Conservation (phyloP, 2,329 filamentous ascomycete genomes). For the Colletotrichum spinosum region DNA sequence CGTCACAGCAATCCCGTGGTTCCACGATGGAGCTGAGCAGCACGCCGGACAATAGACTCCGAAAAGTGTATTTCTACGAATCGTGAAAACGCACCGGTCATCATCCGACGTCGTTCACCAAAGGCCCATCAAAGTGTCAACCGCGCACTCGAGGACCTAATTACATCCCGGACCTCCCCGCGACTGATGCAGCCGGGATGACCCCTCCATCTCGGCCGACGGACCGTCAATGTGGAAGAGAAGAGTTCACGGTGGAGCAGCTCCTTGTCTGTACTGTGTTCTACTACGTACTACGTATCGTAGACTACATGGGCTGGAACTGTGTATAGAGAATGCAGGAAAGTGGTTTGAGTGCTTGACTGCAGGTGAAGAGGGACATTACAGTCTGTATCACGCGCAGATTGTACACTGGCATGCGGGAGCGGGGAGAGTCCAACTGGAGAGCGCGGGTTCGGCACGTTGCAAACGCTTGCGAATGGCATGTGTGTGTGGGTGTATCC, state of each 20-base stretch:
- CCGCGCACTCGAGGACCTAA: neutral
- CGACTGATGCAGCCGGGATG: neutral
- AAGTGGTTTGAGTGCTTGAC: too few relatives aligned
- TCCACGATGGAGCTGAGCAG: too few relatives aligned
- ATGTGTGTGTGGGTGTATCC: neutral
- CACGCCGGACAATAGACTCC: too few relatives aligned
- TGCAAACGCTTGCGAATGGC: neutral
- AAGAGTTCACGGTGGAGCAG: neutral
- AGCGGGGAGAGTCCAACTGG: neutral
- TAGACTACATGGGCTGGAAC: too few relatives aligned
- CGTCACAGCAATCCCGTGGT: too few relatives aligned
- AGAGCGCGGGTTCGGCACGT: neutral
- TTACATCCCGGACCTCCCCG: neutral
- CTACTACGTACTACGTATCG: too few relatives aligned
- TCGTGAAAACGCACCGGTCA: neutral
- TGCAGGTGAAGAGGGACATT: too few relatives aligned
- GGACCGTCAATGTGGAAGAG: neutral
- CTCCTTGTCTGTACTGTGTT: too few relatives aligned
- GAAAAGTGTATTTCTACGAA: too few relatives aligned
- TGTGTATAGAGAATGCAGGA: too few relatives aligned
- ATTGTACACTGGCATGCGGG: too few relatives aligned
- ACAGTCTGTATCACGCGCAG: too few relatives aligned
- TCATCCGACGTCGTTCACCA: neutral
- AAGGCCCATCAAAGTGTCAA: neutral
- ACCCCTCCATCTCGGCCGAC: slow-evolving; percentile 8